Percentiles rank a stretch among this genome's conserved stretches.
Conservation (phyloP, 176 grass and related monocot genomes). For the Oryza brachyantha region DNA sequence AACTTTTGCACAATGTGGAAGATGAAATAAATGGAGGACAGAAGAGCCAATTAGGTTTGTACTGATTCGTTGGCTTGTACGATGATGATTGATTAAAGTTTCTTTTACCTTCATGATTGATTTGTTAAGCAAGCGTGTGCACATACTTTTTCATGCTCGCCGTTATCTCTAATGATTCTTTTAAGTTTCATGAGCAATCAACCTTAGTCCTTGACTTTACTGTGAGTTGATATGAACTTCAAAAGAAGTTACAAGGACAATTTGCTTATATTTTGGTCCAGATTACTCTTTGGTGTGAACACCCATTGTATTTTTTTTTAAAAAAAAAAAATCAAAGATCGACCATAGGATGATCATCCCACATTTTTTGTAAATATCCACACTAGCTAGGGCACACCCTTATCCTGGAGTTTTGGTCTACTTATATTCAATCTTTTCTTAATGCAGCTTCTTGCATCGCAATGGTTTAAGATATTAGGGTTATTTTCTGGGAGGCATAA, state of each 20-base stretch:
- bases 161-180: constrained; percentile 38
- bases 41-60: not conserved
- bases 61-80: not conserved
- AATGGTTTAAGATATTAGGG: no score
- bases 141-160: constrained; percentile 26
- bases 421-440: not conserved
- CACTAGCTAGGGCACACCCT: not conserved
- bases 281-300: constrained; percentile 4
- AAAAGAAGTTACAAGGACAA: constrained; percentile 3
- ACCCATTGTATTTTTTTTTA: not conserved
- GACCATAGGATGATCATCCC: not conserved
- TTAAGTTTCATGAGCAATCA: constrained; percentile 19
- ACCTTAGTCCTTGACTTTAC: not conserved
- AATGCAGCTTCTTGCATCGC: not conserved
- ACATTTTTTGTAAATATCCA: constrained; percentile 1
- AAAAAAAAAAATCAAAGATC: no score
- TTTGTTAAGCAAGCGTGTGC: constrained; percentile 25
- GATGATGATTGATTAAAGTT: constrained; percentile 20
- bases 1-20: not conserved
- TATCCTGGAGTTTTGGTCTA: not conserved
- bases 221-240: not conserved
- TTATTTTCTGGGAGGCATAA: not conserved
- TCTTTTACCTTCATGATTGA: constrained; percentile 4
- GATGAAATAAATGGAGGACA: not conserved
- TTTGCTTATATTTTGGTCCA: not conserved